These are phyloP conservation scores for Hymenotorrendiella dingleyae DNA, from an alignment of 2,329 filamentous ascomycete genomes.

Conservation along the genomic window DNA sequence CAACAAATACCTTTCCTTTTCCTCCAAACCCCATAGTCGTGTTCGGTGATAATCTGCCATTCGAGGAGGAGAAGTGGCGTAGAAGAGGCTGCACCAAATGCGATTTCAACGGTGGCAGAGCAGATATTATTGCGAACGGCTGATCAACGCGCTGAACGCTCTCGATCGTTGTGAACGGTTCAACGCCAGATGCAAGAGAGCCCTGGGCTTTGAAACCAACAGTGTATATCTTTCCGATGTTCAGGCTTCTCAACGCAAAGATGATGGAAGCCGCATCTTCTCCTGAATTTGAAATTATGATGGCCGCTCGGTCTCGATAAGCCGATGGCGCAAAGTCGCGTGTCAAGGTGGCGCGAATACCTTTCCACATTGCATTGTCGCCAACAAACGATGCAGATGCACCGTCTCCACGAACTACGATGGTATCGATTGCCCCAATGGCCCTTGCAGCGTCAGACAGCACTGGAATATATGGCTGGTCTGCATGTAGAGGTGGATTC, in stretches of 20 bases:
- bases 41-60: neutral
- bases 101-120: slow-evolving; percentile 71
- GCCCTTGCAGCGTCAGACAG: slow-evolving; percentile 71
- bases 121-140: slow-evolving; percentile 77
- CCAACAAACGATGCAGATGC: slow-evolving; percentile 56
- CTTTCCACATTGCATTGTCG: slow-evolving; percentile 82
- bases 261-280: slow-evolving; percentile 74
- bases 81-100: slow-evolving; percentile 72
- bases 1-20: slow-evolving; percentile 67
- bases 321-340: slow-evolving; percentile 78
- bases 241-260: slow-evolving; percentile 71
- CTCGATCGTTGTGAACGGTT: slow-evolving; percentile 63
- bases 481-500: slow-evolving; percentile 60
- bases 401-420: slow-evolving; percentile 54
- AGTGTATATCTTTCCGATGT: slow-evolving; percentile 74
- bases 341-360: slow-evolving; percentile 74
- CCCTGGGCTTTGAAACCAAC: slow-evolving; percentile 68
- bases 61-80: slow-evolving; percentile 58
- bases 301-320: slow-evolving; percentile 68
- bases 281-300: slow-evolving; percentile 66
- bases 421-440: slow-evolving; percentile 78
- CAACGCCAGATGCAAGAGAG: slow-evolving; percentile 58
- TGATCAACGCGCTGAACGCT: slow-evolving; percentile 74
- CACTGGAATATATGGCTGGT: slow-evolving; percentile 53
- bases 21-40: slow-evolving; percentile 28